Percentiles rank a stretch among this genome's conserved stretches.
Conservation (phyloP, 495 filamentous ascomycete genomes). For the Penicillium ochrochloron region DNA sequence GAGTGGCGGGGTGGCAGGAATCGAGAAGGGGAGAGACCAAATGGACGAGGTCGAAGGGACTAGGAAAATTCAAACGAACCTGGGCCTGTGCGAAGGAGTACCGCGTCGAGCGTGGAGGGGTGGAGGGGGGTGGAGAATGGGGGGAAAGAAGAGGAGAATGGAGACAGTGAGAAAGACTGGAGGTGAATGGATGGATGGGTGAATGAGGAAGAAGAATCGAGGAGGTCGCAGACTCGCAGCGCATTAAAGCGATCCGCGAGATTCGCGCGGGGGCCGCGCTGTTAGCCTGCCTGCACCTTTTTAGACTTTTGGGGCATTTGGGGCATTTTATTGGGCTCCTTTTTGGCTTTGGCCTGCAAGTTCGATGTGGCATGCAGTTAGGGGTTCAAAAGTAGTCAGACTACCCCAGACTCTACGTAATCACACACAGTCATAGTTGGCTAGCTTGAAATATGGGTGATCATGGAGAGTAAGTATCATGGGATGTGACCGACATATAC, state of each 20-base stretch:
- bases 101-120: neutral
- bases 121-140: neutral
- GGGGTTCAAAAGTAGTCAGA: neutral
- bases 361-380: neutral
- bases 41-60: neutral
- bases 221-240: constrained; percentile 1
- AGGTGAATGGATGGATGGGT: neutral
- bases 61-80: constrained; percentile 23
- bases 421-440: neutral
- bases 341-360: constrained; percentile 1
- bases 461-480: neutral
- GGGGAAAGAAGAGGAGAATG: neutral
- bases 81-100: constrained; percentile 18
- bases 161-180: neutral
- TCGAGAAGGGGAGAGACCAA: neutral
- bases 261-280: constrained; percentile 7
- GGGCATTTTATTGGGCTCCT: neutral
- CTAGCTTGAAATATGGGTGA: too few species aligned
- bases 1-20: constrained; percentile 19
- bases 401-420: neutral
- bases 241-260: constrained; percentile 6
- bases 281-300: neutral
- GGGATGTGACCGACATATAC: neutral
- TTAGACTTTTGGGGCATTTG: neutral
- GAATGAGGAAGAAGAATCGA: neutral